phyloP scores from a whole-genome alignment of 495 filamentous ascomycete species.

The Cryomyces minteri region DNA sequence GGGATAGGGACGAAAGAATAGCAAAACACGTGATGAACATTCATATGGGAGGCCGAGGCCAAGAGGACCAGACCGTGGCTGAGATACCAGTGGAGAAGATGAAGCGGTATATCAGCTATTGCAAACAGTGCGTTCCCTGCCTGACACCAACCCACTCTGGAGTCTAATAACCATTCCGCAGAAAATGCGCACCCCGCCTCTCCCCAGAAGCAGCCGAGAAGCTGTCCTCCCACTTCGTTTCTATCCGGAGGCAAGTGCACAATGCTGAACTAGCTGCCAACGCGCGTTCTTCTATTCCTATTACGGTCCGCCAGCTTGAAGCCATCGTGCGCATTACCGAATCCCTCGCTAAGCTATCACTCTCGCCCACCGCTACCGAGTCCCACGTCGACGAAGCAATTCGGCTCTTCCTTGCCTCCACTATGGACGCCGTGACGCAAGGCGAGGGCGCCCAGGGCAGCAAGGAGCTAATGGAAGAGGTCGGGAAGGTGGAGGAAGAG shows the following conservation, averaged over 20 bases:
- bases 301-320: constrained; percentile 93
- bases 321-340: constrained; percentile 96
- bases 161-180: constrained; percentile 14
- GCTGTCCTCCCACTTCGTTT: constrained; percentile 92
- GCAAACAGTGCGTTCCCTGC: constrained; percentile 53
- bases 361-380: constrained; percentile 73
- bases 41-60: constrained; percentile 76
- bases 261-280: constrained; percentile 74
- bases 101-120: constrained; percentile 96
- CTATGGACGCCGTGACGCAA: constrained; percentile 94
- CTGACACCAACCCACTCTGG: neutral
- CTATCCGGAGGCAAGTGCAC: constrained; percentile 88
- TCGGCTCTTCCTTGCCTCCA: constrained; percentile 85
- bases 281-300: constrained; percentile 78
- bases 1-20: constrained; percentile 76
- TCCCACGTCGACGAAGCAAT: constrained; percentile 96
- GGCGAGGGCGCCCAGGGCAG: constrained; percentile 46
- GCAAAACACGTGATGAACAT: constrained; percentile 96
- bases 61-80: constrained; percentile 62
- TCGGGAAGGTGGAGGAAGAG: constrained; percentile 77
- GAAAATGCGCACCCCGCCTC: constrained; percentile 82
- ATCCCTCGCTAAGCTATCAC: constrained; percentile 75
- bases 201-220: constrained; percentile 89
- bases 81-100: constrained; percentile 91
- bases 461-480: constrained; percentile 81